Base-by-base conservation (phyloP, 805 yeast genomes). In the Sugiyamaella chiloensis region DNA sequence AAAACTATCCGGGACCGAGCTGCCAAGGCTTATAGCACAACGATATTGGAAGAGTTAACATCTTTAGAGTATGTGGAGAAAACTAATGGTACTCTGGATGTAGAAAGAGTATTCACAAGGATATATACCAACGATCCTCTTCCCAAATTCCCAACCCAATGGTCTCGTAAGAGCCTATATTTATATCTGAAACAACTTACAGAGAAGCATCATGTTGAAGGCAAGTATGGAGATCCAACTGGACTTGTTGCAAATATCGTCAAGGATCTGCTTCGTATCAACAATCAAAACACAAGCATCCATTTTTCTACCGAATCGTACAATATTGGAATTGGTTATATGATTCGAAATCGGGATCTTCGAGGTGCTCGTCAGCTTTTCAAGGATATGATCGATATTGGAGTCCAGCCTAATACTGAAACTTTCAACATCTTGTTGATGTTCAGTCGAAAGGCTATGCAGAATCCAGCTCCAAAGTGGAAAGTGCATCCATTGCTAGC, bases 311-410 rank as follows among this genome's bases (percentile, higher is more conserved):
- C 45, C 4, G 54, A 50, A 23, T 56, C 56, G 11, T 58, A 39
- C 46, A 56, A 58, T 30, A 19, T 32, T 16, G 60, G 53, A 12
- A 54, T 58, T 23, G 42, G 45, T n/a, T 56, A 52, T 40, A 51
- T 53, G 27, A 32, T 46, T 7, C 32, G 56, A 11, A 34, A 26
- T n/a, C 23, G 42, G 36, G 36, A 52, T 24, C 30, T 53, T 6
- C 40, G 51, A 17, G 44, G 50, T 6, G 57, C 53, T 16, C 46
- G 55, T 14, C 53, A 53, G 42, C 46, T 56, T n/a, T 45, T 51
- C 30, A 27, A 37, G 11, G 50, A 47, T 16, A 55, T 55, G 59
- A 29, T 17, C 19, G 26, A 45, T 2, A 32, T 34, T 2, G 46
- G 37, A 4, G 30, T 47, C 14, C 17, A 23, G 9, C 48, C 42